Conservation (phyloP, 2,329 filamentous ascomycete species). For the Aaosphaeria pasadenensis region DNA sequence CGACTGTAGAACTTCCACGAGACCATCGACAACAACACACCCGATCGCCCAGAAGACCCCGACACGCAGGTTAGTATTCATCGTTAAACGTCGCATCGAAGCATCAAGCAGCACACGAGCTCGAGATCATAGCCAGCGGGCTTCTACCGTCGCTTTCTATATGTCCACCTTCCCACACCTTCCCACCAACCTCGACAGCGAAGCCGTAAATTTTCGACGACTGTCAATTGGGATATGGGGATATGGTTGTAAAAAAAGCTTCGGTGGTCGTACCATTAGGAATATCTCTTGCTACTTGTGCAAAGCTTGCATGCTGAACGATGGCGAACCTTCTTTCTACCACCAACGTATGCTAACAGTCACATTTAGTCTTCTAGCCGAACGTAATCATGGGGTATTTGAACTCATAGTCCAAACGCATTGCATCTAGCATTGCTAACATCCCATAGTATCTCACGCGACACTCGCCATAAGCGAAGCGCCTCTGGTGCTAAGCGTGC, state of each 20-base stretch:
- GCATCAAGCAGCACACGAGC: too few relatives aligned
- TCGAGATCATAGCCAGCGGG: too few relatives aligned
- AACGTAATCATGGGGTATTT: conserved; percentile 53
- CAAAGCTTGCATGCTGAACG: too few relatives aligned
- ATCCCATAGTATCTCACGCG: conserved; percentile 83
- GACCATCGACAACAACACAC: conserved; percentile 28
- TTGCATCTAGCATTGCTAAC: conserved; percentile 31
- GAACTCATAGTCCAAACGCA: conserved; percentile 1
- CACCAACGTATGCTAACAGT: conserved; percentile 23
- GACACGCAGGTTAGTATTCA: conserved; percentile 27
- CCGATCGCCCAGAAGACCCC: conserved; percentile 35
- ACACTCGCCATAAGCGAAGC: conserved; percentile 99
- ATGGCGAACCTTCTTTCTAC: not conserved
- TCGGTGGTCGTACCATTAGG: too few relatives aligned
- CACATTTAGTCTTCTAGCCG: conserved; percentile 41
- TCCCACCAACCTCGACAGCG: too few relatives aligned
- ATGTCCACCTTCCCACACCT: too few relatives aligned
- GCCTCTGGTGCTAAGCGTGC: conserved; percentile 89
- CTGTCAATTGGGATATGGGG: too few relatives aligned
- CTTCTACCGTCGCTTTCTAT: too few relatives aligned
- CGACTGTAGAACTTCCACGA: conserved; percentile 19
- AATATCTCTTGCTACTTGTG: too few relatives aligned
- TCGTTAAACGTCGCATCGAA: too few relatives aligned
- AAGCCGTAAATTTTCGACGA: too few relatives aligned
- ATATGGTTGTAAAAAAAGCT: too few relatives aligned